These are phyloP conservation scores for Rhynchosporium secalis DNA, from an alignment of 2,329 filamentous ascomycete genomes.

Conservation along the genomic window DNA sequence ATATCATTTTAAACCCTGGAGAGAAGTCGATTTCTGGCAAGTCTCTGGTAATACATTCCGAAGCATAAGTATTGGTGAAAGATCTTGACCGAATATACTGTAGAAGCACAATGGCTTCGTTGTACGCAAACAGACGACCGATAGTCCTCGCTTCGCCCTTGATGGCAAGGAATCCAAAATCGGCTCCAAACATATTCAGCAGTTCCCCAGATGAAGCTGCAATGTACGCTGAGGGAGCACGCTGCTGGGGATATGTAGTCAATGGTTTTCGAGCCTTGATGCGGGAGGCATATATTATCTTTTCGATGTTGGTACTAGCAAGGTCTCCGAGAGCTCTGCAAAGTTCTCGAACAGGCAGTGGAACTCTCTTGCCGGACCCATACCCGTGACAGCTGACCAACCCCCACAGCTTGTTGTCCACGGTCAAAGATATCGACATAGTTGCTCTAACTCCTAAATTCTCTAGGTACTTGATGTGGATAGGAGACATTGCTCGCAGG, in stretches of 20 bases:
- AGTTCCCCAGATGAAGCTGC: slow-evolving; percentile 28
- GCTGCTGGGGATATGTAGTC: slow-evolving; percentile 16
- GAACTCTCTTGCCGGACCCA: slow-evolving; percentile 78
- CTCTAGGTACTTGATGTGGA: slow-evolving; percentile 79
- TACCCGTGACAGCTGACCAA: slow-evolving; percentile 84
- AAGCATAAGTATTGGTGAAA: slow-evolving; percentile 22
- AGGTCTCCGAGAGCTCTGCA: slow-evolving; percentile 67
- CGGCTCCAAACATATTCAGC: slow-evolving; percentile 29
- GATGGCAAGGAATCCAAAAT: slow-evolving; percentile 31
- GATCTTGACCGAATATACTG: slow-evolving; percentile 27
- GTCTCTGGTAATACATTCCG: slow-evolving; percentile 27
- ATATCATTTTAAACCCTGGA: slow-evolving; percentile 15
- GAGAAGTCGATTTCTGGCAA: slow-evolving; percentile 24
- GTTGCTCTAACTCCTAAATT: slow-evolving; percentile 88
- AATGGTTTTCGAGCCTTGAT: slow-evolving; percentile 28
- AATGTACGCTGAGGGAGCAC: slow-evolving; percentile 29
- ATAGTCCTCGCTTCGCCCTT: slow-evolving; percentile 31
- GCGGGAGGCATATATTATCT: slow-evolving; percentile 24
- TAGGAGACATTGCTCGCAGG: slow-evolving; percentile 83
- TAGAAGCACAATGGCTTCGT: slow-evolving; percentile 30
- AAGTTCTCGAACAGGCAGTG: slow-evolving; percentile 87
- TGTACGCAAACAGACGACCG: slow-evolving; percentile 28
- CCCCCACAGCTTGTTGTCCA: slow-evolving; percentile 81
- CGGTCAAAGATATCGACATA: slow-evolving; percentile 89
- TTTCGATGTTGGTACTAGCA: slow-evolving; percentile 30